Base-by-base conservation (phyloP, 2,329 filamentous ascomycete species). In the Aspergillaceae sp. region DNA sequence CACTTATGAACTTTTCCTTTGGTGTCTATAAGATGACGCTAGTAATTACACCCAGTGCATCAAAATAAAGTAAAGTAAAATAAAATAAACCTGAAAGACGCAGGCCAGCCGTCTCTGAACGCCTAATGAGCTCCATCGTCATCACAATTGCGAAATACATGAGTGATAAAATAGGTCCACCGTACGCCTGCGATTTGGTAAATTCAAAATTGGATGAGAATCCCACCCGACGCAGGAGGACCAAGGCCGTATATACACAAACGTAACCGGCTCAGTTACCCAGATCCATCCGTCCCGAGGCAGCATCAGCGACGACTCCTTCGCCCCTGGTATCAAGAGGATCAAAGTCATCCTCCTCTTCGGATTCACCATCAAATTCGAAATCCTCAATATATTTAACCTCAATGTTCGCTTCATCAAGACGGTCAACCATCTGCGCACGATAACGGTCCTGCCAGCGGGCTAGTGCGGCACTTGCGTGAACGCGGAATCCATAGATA, bases 401-500 rank as follows among this genome's bases (percentile, higher is more conserved):
- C 50, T 94, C 86, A 9, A 96, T 76, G 30, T 73, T 73, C 32
- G 71, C 68, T 51, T 83, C 81, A 56, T 84, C 76, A 52, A 98
- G 74, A 37, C 90, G 77, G 45, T 81, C 77, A 58, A 88, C 83
- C 84, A 95, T 88, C 41, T 89, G 82, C 46, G 91, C 84, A 49
- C 89, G 78, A 63, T 86, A 80, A 40, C 75, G 76, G 62, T 87
- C 83, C 70, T 98, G 92, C 92, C 92, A 98, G 59, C 92, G 80
- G 55, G 89, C 82, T 56, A 98, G 74, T 3, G 91, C 84, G 0
- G 92, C 91, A 10, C 85, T 79, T 4, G 89, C 87, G 70, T 98
- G 92, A 4, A 98, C 89, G 62, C 87, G 88, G 76, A 98, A 98
- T 32, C 92, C 92, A 66, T 92, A 98, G 50, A 94, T 85, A 48